Percentiles rank a stretch among this genome's conserved stretches.
These are phyloP conservation scores for Syzygium malaccense DNA, from an alignment of 441 rosid species.

Conservation along the genomic window DNA sequence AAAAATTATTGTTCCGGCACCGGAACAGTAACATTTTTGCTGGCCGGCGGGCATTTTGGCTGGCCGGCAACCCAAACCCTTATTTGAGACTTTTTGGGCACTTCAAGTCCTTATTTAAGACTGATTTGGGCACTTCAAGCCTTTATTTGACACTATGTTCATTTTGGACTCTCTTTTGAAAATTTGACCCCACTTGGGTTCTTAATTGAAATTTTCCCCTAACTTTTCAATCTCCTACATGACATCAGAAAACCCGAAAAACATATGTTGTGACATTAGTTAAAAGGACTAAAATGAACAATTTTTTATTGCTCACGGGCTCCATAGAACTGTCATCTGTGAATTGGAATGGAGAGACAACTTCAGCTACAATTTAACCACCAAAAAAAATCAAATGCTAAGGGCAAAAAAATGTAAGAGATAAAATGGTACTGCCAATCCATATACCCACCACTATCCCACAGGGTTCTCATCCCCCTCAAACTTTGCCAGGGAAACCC, in stretches of 20 bases:
- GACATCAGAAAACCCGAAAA: background rate
- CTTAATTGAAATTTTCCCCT: too few relatives aligned
- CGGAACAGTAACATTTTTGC: too few relatives aligned
- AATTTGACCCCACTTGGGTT: too few relatives aligned
- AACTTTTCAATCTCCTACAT: background rate
- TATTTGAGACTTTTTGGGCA: too few relatives aligned
- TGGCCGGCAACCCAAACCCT: too few relatives aligned
- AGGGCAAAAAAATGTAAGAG: background rate
- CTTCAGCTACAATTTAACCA: background rate
- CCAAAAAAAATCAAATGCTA: background rate
- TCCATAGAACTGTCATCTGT: background rate
- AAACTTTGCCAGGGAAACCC: background rate
- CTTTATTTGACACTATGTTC: too few relatives aligned
- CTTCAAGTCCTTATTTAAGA: too few relatives aligned
- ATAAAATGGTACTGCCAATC: background rate
- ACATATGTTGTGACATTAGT: background rate
- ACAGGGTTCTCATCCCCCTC: background rate
- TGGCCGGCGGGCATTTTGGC: too few relatives aligned
- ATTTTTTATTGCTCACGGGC: background rate
- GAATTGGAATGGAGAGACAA: background rate
- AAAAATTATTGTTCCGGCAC: too few relatives aligned
- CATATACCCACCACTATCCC: background rate
- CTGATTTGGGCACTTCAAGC: too few relatives aligned
- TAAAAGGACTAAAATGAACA: background rate
- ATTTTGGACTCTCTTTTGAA: too few relatives aligned